Percentiles rank a stretch among this genome's conserved stretches.
Evolutionary conservation across 371 early-diverging fungal genomes (phyloP).

Genomic region (Fennellomyces sp.): DNA sequence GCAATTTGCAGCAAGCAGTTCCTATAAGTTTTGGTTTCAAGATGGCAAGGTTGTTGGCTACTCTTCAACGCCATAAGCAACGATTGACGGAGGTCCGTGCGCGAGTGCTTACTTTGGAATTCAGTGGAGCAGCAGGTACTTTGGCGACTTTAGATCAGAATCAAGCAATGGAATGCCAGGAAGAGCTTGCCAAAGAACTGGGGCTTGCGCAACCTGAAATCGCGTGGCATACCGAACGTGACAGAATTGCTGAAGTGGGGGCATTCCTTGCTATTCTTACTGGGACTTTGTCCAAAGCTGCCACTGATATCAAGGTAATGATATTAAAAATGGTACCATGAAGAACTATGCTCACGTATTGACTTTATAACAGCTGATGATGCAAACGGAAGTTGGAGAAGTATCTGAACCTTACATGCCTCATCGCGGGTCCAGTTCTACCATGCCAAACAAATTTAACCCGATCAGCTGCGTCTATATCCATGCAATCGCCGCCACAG

Average conservation of each 20-base stretch:
- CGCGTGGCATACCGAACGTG: conserved; percentile 67
- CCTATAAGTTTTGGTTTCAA: conserved; percentile 27
- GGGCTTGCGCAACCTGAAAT: conserved; percentile 16
- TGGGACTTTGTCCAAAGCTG: conserved; percentile 20
- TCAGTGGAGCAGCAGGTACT: conserved; percentile 21
- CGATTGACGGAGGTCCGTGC: conserved; percentile 12
- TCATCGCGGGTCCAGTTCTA: conserved; percentile 24
- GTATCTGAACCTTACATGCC: conserved; percentile 24
- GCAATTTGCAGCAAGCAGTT: conserved; percentile 25
- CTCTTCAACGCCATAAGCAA: conserved; percentile 16
- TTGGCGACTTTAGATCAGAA: conserved; percentile 14
- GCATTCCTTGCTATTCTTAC: conserved; percentile 78
- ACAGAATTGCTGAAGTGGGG: conserved; percentile 72
- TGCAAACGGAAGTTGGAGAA: conserved; percentile 29
- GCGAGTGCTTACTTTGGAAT: conserved; percentile 12
- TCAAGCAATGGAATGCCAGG: conserved; percentile 17
- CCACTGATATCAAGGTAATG: conserved; percentile 19
- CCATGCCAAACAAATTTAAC: conserved; percentile 27
- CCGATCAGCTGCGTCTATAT: conserved; percentile 27
- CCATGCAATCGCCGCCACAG: conserved; percentile 22
- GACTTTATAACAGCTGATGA: conserved; percentile 21
- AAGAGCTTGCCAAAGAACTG: conserved; percentile 15
- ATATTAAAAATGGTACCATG: not conserved
- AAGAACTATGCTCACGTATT: too few species aligned
- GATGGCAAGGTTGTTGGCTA: conserved; percentile 22